Percentiles rank a stretch among this genome's conserved stretches.
Evolutionary conservation across 1,284 basidiomycete genomes (phyloP).

Genomic region (Coriolopsis trogii): DNA sequence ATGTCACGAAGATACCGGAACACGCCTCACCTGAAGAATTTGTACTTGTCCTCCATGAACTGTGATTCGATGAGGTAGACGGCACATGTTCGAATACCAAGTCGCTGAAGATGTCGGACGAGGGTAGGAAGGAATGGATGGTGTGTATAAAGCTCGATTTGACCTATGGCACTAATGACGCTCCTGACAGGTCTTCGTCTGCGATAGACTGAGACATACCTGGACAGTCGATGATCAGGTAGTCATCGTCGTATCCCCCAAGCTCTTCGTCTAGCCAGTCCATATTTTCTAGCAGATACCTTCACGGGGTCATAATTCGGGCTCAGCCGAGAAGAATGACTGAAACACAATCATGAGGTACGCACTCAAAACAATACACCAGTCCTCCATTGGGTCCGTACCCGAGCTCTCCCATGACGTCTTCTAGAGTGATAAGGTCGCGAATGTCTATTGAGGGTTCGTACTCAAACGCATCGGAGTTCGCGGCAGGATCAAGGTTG

Average conservation of each 20-base stretch:
- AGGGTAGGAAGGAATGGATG: conserved; percentile 94
- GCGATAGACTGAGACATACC: conserved; percentile 55
- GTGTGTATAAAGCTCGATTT: conserved; percentile 99
- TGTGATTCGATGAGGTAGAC: conserved; percentile 96
- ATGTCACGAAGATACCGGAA: neutral
- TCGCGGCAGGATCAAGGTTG: conserved; percentile 97
- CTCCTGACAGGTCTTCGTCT: neutral
- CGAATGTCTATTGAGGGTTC: conserved; percentile 94
- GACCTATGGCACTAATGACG: conserved; percentile 56
- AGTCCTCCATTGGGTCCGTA: conserved; percentile 98
- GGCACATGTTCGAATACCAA: conserved; percentile 81
- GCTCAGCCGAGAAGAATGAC: conserved; percentile 49
- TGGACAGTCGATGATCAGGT: conserved; percentile 97
- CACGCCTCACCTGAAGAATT: conserved; percentile 83
- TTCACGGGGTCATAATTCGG: conserved; percentile 33
- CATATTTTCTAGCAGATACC: conserved; percentile 95
- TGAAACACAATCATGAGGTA: neutral
- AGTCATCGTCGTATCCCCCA: conserved; percentile 95
- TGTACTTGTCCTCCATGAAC: conserved; percentile 98
- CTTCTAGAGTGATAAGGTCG: conserved; percentile 90
- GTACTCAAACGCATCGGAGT: conserved; percentile 86
- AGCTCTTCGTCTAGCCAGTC: conserved; percentile 99
- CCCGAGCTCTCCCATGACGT: conserved; percentile 95
- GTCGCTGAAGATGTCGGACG: conserved; percentile 68
- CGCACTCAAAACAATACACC: conserved; percentile 98